phyloP scores from a whole-genome alignment of 768 basidiomycete species.

The Clitopilus hobsonii region DNA sequence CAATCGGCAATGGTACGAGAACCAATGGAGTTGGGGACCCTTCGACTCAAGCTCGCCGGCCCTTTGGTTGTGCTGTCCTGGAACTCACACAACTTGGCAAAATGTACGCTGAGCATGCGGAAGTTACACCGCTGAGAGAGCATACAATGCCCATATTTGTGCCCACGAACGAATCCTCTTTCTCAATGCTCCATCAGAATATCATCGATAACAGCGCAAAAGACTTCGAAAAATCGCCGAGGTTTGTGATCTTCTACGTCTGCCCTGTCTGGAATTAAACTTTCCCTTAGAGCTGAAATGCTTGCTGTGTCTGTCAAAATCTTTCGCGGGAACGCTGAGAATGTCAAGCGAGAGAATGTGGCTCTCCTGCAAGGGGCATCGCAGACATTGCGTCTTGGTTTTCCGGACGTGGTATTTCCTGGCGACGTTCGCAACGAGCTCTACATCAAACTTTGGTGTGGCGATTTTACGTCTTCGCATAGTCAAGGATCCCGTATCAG shows the following conservation, averaged over 20 bases:
- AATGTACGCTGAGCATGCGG: conserved; percentile 59
- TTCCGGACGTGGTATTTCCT: conserved; percentile 95
- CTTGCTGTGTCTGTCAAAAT: conserved; percentile 81
- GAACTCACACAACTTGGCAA: conserved; percentile 74
- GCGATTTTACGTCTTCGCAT: conserved; percentile 68
- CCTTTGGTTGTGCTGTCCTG: conserved; percentile 94
- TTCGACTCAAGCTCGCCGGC: conserved; percentile 65
- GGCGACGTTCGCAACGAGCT: conserved; percentile 91
- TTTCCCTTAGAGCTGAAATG: conserved; percentile 65
- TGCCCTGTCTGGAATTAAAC: too few species aligned
- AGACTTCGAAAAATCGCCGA: conserved; percentile 78
- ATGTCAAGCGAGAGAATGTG: conserved; percentile 79
- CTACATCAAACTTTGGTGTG: conserved; percentile 95
- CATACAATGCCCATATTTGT: conserved; percentile 85
- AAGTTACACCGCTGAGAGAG: conserved; percentile 65
- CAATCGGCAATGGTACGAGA: conserved; percentile 2
- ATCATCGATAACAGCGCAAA: conserved; percentile 76
- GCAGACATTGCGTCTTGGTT: conserved; percentile 82
- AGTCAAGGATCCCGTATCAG: conserved; percentile 48
- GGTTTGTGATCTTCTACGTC: conserved; percentile 39
- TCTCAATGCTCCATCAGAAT: conserved; percentile 94
- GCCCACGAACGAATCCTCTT: conserved; percentile 77
- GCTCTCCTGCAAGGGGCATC: conserved; percentile 79
- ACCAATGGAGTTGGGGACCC: conserved; percentile 22
- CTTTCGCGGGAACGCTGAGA: conserved; percentile 76